Base-by-base conservation (phyloP, 495 filamentous ascomycete genomes). In the Lasiosphaeria hispida region DNA sequence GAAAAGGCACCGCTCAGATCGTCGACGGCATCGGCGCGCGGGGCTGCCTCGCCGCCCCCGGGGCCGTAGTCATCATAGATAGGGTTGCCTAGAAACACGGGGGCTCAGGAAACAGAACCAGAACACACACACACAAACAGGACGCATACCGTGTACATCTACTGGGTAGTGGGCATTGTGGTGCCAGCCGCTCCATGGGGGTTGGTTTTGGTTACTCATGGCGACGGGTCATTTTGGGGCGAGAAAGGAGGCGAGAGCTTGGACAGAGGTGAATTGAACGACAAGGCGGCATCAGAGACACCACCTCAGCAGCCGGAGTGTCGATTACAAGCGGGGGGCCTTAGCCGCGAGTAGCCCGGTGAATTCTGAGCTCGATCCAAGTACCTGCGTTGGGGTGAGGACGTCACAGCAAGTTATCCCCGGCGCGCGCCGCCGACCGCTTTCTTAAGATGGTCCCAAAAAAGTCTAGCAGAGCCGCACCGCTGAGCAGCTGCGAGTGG, bases 401-500 rank as follows among this genome's bases (percentile, higher is more conserved):
- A 8, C 33, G 39, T 38, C 40, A 40, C 37, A 45, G 33, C 40
- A 48, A 48, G 41, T 38, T 53, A 47, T 49, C 42, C 41, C 42
- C 17, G 36, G 14, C 43, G 14, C 37, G 36, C 37, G 5, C 44
- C 30, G 41, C 45, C 50, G 38, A 53, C n/a, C 19, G 38, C 39
- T 33, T 41, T 13, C 38, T n/a, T 19, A 6, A 45, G 39, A 43
- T 19, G 38, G 9, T 53, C 38, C n/a, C 9, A 33, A 40, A 17
- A 35, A 10, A 40, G 17, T n/a, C 19, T 10, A 45, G 59, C 62
- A 62, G 62, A 65, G 62, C 62, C 62, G 58, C 62, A 65, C 49
- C 40, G 38, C 55, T 33, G 33, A 42, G 44, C 18, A 36, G n/a
- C 23, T 37, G 36, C 39, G 44, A 44, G 33, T 52, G 50, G 17